These are phyloP conservation scores for Alnus rubra DNA, from an alignment of 306 rosid genomes.

Conservation along the genomic window DNA sequence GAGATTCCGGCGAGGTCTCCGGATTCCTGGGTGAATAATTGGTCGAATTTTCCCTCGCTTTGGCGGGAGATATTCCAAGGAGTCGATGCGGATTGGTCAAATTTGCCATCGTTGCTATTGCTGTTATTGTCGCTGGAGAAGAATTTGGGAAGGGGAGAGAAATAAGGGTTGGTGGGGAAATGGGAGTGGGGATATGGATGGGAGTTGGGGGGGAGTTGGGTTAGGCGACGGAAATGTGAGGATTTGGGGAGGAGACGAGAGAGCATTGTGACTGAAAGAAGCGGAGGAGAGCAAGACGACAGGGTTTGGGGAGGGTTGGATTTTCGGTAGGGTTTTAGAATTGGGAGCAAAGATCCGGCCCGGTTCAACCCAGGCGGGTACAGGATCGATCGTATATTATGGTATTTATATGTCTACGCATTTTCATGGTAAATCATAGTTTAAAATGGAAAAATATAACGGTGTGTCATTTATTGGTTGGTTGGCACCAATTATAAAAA, in stretches of 20 bases:
- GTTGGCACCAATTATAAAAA: too few species aligned
- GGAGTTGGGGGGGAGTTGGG: slow-evolving; percentile 38
- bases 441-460: too few species aligned
- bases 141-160: slow-evolving; percentile 35
- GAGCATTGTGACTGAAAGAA: slow-evolving; percentile 54
- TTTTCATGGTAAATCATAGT: too few species aligned
- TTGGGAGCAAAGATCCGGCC: background rate
- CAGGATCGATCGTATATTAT: too few species aligned
- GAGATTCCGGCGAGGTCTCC: slow-evolving; percentile 28
- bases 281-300: background rate
- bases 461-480: too few species aligned
- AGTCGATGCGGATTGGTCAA: slow-evolving; percentile 28
- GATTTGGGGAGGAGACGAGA: slow-evolving; percentile 80
- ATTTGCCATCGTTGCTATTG: slow-evolving; percentile 30
- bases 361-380: background rate
- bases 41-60: slow-evolving; percentile 42
- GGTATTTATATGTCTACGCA: too few species aligned
- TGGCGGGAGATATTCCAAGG: slow-evolving; percentile 52
- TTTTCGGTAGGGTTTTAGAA: slow-evolving; percentile 8
- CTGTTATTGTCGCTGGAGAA: slow-evolving; percentile 37
- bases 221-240: slow-evolving; percentile 53
- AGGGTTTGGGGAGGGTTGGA: background rate
- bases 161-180: slow-evolving; percentile 10
- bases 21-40: slow-evolving; percentile 41
- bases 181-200: slow-evolving; percentile 26